Conservation (phyloP, 108 stramenopile species). For the Cyclotella kingstonii region DNA sequence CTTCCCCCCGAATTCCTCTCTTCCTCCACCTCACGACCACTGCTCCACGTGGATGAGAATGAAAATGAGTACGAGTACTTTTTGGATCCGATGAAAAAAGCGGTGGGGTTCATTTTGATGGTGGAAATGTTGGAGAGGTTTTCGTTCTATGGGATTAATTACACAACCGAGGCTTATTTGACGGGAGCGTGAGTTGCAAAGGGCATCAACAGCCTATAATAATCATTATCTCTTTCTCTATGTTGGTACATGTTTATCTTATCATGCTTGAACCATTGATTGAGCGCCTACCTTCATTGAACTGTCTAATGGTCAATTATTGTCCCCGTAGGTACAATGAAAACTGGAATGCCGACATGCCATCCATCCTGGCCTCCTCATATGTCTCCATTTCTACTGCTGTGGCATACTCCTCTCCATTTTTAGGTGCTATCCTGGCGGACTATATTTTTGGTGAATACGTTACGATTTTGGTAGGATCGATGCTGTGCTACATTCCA, state of each 20-base stretch:
- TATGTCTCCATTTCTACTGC: conserved; percentile 77
- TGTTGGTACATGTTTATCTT: too few relatives aligned
- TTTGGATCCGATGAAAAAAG: conserved; percentile 62
- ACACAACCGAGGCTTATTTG: conserved; percentile 78
- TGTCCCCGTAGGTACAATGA: conserved; percentile 48
- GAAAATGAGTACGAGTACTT: conserved; percentile 53
- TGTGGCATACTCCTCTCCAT: conserved; percentile 83
- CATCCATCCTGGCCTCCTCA: conserved; percentile 59
- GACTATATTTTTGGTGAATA: conserved; percentile 82
- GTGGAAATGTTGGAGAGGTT: conserved; percentile 85
- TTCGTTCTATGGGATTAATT: conserved; percentile 80
- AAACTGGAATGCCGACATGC: conserved; percentile 73
- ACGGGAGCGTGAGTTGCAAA: conserved; percentile 55
- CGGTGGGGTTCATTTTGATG: conserved; percentile 73
- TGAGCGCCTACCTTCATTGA: neutral
- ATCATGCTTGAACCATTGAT: neutral
- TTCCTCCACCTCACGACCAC: conserved; percentile 23
- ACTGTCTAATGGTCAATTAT: neutral
- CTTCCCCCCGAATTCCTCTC: conserved; percentile 26
- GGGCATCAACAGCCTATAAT: too few relatives aligned
- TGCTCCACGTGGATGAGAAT: conserved; percentile 59
- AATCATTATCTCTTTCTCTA: too few relatives aligned
- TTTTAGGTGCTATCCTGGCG: conserved; percentile 74
- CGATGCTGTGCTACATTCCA: conserved; percentile 67
- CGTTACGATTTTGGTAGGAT: conserved; percentile 60